Conservation (phyloP, 306 rosid genomes). For the Canavalia gladiata region DNA sequence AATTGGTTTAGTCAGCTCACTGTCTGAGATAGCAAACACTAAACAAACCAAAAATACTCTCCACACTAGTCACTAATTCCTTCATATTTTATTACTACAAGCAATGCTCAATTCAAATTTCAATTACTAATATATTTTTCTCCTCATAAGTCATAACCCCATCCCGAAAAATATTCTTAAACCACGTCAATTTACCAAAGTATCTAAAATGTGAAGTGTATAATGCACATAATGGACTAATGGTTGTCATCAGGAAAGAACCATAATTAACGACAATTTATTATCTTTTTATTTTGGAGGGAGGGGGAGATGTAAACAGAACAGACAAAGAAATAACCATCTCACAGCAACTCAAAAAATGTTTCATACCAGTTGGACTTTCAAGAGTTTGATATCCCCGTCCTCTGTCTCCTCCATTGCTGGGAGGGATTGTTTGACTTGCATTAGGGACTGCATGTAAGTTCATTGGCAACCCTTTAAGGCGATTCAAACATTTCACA, state of each 20-base stretch:
- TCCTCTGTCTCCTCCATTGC: slow-evolving; percentile 64
- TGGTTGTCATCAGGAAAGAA: no score
- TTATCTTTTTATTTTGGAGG: no score
- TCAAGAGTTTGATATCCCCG: slow-evolving; percentile 74
- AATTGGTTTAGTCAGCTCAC: no score
- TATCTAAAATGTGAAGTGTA: no score
- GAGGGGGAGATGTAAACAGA: neutral
- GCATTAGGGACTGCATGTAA: slow-evolving; percentile 66
- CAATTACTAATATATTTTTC: neutral
- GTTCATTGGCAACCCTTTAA: slow-evolving; percentile 10
- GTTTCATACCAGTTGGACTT: slow-evolving; percentile 47
- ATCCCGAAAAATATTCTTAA: no score
- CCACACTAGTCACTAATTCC: neutral
- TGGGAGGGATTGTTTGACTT: slow-evolving; percentile 76
- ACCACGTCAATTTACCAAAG: no score
- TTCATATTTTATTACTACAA: neutral
- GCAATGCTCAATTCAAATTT: neutral
- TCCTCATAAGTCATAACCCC: neutral
- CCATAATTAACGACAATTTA: no score
- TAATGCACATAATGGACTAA: no score
- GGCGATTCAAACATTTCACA: neutral
- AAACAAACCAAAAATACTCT: neutral
- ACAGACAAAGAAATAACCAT: slow-evolving; percentile 8
- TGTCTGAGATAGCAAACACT: no score
- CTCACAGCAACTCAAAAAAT: neutral